These are phyloP conservation scores for Solanum stenotomum DNA, from an alignment of 257 asterid species.

Conservation along the genomic window DNA sequence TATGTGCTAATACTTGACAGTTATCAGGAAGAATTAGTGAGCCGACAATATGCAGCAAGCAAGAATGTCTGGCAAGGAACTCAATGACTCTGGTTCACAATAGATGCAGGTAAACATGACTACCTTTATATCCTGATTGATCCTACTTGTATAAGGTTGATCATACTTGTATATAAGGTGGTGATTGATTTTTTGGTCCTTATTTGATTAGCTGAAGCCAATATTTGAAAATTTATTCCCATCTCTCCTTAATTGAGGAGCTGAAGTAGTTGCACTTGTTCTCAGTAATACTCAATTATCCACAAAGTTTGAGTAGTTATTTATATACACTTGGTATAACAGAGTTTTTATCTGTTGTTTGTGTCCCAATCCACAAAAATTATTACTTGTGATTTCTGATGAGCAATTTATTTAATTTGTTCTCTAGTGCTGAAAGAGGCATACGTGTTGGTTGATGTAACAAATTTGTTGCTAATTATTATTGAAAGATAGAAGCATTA, in stretches of 20 bases:
- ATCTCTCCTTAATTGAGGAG: neutral
- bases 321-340: neutral
- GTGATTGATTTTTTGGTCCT: neutral
- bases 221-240: neutral
- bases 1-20: neutral
- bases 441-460: neutral
- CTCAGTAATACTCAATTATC: neutral
- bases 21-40: slow-evolving; percentile 75
- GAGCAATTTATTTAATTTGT: neutral
- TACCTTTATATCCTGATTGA: neutral
- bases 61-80: slow-evolving; percentile 77
- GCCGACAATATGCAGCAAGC: slow-evolving; percentile 70
- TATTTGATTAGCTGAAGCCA: neutral
- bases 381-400: neutral
- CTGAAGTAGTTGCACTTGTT: neutral
- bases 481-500: neutral
- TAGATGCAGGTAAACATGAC: slow-evolving; percentile 71
- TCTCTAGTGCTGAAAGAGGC: neutral
- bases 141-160: neutral
- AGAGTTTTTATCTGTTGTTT: neutral
- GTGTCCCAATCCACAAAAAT: neutral
- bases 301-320: neutral
- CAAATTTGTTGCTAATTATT: neutral
- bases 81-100: slow-evolving; percentile 95
- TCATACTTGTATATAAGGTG: neutral